A percentile compares a stretch with the other conserved stretches of the same genome.
Evolutionary conservation across 805 yeast species (phyloP).

Genomic region (Sungouiella thailandica): DNA sequence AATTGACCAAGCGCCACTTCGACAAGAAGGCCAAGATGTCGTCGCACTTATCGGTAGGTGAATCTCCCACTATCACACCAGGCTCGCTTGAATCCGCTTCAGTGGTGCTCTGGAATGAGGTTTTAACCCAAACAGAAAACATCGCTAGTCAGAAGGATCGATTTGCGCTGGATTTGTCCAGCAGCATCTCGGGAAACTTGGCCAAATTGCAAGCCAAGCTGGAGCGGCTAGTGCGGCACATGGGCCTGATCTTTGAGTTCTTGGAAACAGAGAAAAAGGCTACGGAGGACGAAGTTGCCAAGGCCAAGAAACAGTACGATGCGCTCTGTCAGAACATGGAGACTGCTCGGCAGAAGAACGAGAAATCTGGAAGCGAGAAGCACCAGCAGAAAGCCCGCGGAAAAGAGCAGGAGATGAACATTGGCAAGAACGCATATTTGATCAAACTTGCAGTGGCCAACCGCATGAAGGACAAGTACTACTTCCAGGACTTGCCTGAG

Average conservation of each 20-base stretch:
- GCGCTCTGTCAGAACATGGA: constrained; percentile 77
- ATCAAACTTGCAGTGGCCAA: constrained; percentile 80
- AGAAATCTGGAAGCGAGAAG: constrained; percentile 48
- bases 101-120: constrained; percentile 85
- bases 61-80: constrained; percentile 84
- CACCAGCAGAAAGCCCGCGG: constrained; percentile 52
- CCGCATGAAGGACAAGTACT: constrained; percentile 87
- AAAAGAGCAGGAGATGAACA: constrained; percentile 76
- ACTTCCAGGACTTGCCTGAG: constrained; percentile 90
- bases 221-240: constrained; percentile 49
- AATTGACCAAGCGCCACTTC: constrained; percentile 63
- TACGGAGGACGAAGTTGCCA: constrained; percentile 52
- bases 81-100: constrained; percentile 90
- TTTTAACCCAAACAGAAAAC: constrained; percentile 76
- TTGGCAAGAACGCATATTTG: constrained; percentile 78
- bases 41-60: constrained; percentile 79
- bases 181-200: constrained; percentile 59
- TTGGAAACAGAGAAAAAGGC: constrained; percentile 44
- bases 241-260: constrained; percentile 57
- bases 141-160: constrained; percentile 62
- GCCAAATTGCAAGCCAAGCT: constrained; percentile 48
- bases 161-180: constrained; percentile 55
- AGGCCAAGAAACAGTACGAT: constrained; percentile 76
- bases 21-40: constrained; percentile 69
- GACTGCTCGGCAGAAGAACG: constrained; percentile 66